Conservation (phyloP, 176 grass and related monocot species). For the Avena eriantha region DNA sequence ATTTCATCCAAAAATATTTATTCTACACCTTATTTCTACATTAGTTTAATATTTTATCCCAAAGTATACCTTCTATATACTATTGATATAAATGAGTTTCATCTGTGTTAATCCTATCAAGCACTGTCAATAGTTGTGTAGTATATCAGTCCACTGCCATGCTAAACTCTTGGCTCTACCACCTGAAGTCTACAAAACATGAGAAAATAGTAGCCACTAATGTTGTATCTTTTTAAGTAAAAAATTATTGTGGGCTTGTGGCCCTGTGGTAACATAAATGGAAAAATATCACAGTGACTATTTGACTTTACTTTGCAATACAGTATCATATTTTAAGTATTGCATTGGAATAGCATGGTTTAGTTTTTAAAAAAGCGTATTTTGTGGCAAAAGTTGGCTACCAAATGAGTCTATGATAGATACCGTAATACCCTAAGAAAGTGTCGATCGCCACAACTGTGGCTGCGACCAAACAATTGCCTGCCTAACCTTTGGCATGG, state of each 20-base stretch:
- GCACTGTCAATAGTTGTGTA: neutral
- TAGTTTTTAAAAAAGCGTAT: neutral
- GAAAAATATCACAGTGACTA: neutral
- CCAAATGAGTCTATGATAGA: neutral
- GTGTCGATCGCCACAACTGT: neutral
- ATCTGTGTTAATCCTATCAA: neutral
- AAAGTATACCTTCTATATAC: neutral
- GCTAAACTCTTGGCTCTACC: neutral
- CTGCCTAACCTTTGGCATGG: neutral
- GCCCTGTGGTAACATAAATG: neutral
- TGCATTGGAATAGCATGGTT: neutral
- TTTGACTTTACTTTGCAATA: neutral
- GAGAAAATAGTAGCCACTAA: neutral
- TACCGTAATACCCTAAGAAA: neutral
- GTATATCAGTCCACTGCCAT: neutral
- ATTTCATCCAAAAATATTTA: neutral
- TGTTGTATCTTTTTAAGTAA: neutral
- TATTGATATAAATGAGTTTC: neutral
- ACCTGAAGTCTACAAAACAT: neutral
- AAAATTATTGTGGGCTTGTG: neutral
- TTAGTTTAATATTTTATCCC: neutral
- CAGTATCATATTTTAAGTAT: slow-evolving; percentile 32
- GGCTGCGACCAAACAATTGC: slow-evolving; percentile 10
- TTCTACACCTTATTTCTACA: neutral
- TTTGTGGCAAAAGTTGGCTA: slow-evolving; percentile 9